Evolutionary conservation across 257 asterid genomes (phyloP).

Genomic region (Parsonsia alboflavescens): DNA sequence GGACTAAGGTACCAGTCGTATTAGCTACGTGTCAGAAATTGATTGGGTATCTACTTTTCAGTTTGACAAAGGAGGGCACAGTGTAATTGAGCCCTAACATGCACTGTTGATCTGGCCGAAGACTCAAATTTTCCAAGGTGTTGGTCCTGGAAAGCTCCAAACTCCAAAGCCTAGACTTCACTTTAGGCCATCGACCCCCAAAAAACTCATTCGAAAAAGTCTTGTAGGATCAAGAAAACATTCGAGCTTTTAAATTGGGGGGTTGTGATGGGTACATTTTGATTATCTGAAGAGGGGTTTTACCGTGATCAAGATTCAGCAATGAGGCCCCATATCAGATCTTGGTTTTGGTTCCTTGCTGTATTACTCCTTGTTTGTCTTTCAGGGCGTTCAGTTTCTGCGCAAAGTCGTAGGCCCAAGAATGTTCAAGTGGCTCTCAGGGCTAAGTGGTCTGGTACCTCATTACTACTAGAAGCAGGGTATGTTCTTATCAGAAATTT

Average conservation of each 20-base stretch:
- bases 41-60: background rate
- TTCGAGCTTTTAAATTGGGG: slow-evolving; percentile 17
- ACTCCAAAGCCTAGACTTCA: background rate
- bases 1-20: background rate
- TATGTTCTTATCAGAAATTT: slow-evolving; percentile 23
- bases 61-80: background rate
- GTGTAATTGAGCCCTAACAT: background rate
- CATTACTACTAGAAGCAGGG: slow-evolving; percentile 95
- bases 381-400: slow-evolving; percentile 40
- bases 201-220: background rate
- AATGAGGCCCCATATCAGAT: slow-evolving; percentile 65
- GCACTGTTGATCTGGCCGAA: background rate
- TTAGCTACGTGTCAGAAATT: background rate
- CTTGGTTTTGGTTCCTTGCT: slow-evolving; percentile 50
- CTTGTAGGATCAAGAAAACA: background rate
- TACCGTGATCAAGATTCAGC: slow-evolving; percentile 27
- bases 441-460: slow-evolving; percentile 98
- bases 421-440: slow-evolving; percentile 95
- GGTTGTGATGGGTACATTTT: slow-evolving; percentile 27
- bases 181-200: background rate
- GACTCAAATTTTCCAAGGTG: slow-evolving; percentile 3
- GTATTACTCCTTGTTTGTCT: slow-evolving; percentile 30
- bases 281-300: slow-evolving; percentile 25
- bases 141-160: slow-evolving; percentile 5
- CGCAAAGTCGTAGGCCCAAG: slow-evolving; percentile 64